Evolutionary conservation across 1,284 basidiomycete species (phyloP), one percentile per base, ranked within the genome.

Genomic region (Caloboletus firmus): DNA sequence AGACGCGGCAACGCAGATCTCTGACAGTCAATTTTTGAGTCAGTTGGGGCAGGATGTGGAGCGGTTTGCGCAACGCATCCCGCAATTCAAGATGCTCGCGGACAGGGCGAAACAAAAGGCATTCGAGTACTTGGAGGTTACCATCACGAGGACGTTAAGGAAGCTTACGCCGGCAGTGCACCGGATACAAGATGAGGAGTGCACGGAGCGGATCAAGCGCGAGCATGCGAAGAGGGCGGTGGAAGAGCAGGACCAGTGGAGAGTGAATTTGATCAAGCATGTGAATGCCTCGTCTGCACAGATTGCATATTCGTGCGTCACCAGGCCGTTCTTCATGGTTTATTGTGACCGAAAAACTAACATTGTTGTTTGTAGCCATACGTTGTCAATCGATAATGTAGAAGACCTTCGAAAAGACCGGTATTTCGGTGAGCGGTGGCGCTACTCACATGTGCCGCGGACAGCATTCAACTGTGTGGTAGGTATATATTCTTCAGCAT

Each of bases 261-360:
- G 68, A 22, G 12, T 37, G 3, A 18, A 46, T 0, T 56, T 76
- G 31, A 67, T 76, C 39, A 52, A 42, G n/a, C 48, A 49, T 1
- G 26, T 73, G 12, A 73, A 71, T 9, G 12, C 26, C 4, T 10
- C 36, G 11, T 67, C 67, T 30, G 4, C 47, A 8, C 24, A 36
- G 6, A 35, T 4, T 1, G 0, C 15, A 17, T 49, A 37, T 13
- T 32, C 46, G 66, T 70, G 31, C 46, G 68, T 68, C n/a, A 41
- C 8, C 15, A 15, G 1, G 1, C 12, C 6, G 4, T 44, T 35
- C 13, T 43, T 13, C 0, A 20, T 47, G 4, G n/a, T 35, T 8
- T 10, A 15, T 36, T 2, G 17, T 20, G 10, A 34, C 9, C 0
- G 4, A 13, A 17, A 15, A 4, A 15, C 36, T 62, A 5, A 67